Conservation (phyloP, 371 early-diverging fungal genomes). For the Mucor saturninus region DNA sequence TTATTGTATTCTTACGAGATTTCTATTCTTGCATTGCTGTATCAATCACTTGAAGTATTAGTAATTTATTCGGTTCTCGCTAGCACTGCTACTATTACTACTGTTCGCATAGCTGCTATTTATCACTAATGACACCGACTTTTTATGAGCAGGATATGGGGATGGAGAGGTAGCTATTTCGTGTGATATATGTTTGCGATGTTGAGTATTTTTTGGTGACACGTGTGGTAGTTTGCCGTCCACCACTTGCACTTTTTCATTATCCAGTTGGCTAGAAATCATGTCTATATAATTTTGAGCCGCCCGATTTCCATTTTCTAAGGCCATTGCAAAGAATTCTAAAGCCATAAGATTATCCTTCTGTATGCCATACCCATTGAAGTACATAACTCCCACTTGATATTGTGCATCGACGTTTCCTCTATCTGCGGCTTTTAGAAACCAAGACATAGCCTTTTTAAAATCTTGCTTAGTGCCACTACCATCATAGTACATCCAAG, state of each 20-base stretch:
- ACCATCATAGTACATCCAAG: constrained; percentile 13
- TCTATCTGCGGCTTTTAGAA: constrained; percentile 6
- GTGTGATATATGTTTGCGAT: neutral
- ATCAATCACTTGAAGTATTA: no score
- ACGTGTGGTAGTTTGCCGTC: neutral
- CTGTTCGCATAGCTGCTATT: neutral
- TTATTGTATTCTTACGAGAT: no score
- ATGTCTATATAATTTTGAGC: constrained; percentile 8
- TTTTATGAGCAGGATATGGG: neutral
- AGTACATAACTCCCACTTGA: constrained; percentile 14
- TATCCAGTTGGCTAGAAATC: neutral
- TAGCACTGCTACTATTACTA: neutral
- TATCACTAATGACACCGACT: neutral
- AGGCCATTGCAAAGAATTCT: neutral
- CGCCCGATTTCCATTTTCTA: neutral
- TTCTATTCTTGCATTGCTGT: no score
- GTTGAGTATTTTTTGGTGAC: neutral
- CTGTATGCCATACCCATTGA: constrained; percentile 6
- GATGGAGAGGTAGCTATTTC: neutral
- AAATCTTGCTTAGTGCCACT: constrained; percentile 5
- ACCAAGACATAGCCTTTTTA: constrained; percentile 6
- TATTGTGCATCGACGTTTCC: constrained; percentile 6
- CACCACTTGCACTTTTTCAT: constrained; percentile 3
- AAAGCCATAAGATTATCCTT: constrained; percentile 1
- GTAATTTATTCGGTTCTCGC: no score